Evolutionary conservation across 2,329 filamentous ascomycete species (phyloP), one percentile per base, ranked within the genome.

Genomic region (Hymenoscyphus fraxineus): DNA sequence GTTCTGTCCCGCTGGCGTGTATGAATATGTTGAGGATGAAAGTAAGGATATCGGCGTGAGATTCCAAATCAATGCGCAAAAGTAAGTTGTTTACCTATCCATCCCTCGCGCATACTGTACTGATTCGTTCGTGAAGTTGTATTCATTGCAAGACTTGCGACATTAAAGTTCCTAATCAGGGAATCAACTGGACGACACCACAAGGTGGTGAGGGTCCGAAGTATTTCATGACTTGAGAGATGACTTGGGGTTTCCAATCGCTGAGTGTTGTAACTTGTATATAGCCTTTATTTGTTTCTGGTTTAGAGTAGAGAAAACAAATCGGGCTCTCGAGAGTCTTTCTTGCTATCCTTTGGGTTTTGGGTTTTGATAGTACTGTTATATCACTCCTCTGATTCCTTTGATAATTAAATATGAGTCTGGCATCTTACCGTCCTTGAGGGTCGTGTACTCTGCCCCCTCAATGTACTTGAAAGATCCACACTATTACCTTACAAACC

Each of bases 61-160:
- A 64, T 99, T 99, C 81, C 94, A 98, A 80, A 99, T 99, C 76
- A 98, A 98, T 75, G 81, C 93, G 59, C 94, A 98, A 78, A 98
- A 97, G 92, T 96, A 83, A 86, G 92, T 87, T 40, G 19, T 40
- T 27, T 47, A 27, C 27, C 27, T 38, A 59, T 9, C 54, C 60
- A 44, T 16, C 6, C 19, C 22, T 16, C 31, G 39, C 35, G 6
- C 35, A 51, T 2, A 13, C 32, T 10, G 22, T 15, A 16, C 65
- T 61, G 12, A 65, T n/a, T 3, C 79, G 4, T 19, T 27, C 2
- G 9, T 56, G 13, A 71, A 97, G 93, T 80, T 99, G 95, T 77
- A 96, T 99, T 69, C 95, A 99, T 80, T 99, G 95, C 84, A 99
- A 99, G 85, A 99, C 95, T 15, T 99, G 95, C 77, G 95, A 99